Percentiles rank a stretch among this genome's conserved stretches.
phyloP scores from a whole-genome alignment of 2,329 filamentous ascomycete genomes.

The Colletotrichum theobromicola region DNA sequence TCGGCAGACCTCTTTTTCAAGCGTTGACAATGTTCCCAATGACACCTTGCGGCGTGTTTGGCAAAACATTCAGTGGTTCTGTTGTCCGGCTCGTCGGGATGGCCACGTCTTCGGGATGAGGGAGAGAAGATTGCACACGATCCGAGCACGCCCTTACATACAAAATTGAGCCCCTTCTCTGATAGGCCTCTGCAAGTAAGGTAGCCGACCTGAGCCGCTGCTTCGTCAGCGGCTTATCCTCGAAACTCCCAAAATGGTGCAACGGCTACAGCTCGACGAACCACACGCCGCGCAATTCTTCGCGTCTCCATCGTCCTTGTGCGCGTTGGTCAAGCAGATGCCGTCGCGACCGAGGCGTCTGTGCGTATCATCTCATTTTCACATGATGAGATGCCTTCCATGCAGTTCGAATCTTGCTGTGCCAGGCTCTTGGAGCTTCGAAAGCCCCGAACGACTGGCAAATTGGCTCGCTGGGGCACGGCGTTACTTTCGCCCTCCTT shows the following conservation, averaged over 20 bases:
- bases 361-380: not conserved
- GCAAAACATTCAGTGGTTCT: not conserved
- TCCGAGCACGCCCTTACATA: not conserved
- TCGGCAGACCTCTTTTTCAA: not conserved
- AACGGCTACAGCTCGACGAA: not conserved
- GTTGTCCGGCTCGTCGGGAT: not conserved
- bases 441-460: not conserved
- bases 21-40: not conserved
- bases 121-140: not conserved
- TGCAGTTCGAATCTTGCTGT: not conserved
- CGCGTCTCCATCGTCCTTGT: not conserved
- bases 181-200: not conserved
- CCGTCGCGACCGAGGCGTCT: not conserved
- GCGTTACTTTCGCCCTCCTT: not conserved
- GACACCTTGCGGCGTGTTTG: not conserved
- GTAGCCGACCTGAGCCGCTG: not conserved
- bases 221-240: not conserved
- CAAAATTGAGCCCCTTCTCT: too few species aligned
- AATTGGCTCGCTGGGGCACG: not conserved
- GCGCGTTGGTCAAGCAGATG: not conserved
- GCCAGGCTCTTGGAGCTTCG: not conserved
- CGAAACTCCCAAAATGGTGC: not conserved
- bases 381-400: not conserved
- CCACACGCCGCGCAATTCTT: not conserved
- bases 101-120: not conserved